A percentile compares a stretch with the other conserved stretches of the same genome.
These are phyloP conservation scores for Arxiozyma bovina DNA, from an alignment of 1,139 yeast species.

Conservation along the genomic window DNA sequence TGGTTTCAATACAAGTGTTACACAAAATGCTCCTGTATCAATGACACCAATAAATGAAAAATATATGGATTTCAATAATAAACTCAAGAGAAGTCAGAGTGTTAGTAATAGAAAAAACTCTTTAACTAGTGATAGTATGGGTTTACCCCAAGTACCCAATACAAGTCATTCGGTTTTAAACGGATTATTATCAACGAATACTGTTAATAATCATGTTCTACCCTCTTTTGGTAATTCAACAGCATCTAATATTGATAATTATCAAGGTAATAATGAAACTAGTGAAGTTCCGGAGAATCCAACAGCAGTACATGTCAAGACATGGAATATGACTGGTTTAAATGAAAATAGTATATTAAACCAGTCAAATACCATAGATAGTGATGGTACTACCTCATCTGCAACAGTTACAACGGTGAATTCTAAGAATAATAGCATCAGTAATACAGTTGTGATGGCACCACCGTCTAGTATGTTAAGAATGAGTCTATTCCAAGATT, in stretches of 20 bases:
- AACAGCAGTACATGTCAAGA: background rate
- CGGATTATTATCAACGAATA: background rate
- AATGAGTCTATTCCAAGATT: slow-evolving; percentile 27
- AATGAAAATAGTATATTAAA: background rate
- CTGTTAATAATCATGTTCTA: background rate
- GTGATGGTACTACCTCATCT: background rate
- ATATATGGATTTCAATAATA: slow-evolving; percentile 28
- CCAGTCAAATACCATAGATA: background rate
- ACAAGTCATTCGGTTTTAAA: slow-evolving; percentile 2
- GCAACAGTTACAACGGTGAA: background rate
- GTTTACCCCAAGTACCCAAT: background rate
- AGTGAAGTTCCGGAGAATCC: background rate
- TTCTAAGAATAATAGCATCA: background rate
- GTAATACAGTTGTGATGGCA: slow-evolving; percentile 13
- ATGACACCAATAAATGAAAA: slow-evolving; percentile 76
- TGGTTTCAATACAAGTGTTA: slow-evolving; percentile 50
- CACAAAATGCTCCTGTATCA: slow-evolving; percentile 45
- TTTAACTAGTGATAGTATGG: background rate
- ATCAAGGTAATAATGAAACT: background rate
- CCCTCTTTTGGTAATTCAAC: background rate
- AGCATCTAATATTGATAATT: background rate
- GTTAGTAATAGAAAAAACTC: slow-evolving; percentile 15
- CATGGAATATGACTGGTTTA: background rate
- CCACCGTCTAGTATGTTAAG: slow-evolving; percentile 23
- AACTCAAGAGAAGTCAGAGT: slow-evolving; percentile 24